Evolutionary conservation across 371 early-diverging fungal species (phyloP), one percentile per base, ranked within the genome.

Genomic region (Mucor mucedo): DNA sequence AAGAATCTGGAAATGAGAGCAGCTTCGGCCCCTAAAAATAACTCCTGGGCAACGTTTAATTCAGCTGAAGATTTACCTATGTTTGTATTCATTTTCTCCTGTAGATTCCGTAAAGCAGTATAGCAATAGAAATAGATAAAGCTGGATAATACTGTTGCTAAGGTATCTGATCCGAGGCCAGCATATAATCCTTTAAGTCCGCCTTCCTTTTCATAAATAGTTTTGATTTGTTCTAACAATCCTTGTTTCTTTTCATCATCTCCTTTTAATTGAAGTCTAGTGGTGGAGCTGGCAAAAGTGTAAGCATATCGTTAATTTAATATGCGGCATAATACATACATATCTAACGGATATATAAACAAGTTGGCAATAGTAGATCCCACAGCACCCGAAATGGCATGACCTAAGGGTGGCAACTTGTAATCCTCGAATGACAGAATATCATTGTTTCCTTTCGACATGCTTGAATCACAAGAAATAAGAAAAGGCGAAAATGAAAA

Each of bases 71-170:
- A 47, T 38, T 75, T 75, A n/a, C 82, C 82, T 60, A 68, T 55
- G 13, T 64, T 68, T 9, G 44, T 60, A 32, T 85, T 84, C 16
- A 78, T 59, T 44, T 73, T 81, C 41, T 87, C 87, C 53, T 87
- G 85, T 4, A 83, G 61, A 52, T 87, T 83, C 16, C 87, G 71
- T 3, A 87, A 62, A 0, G 83, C 76, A 33, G 82, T 83, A 58
- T 87, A 87, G 55, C 84, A 79, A 57, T 87, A 87, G 60, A 84
- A 84, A 58, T 84, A 87, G n/a, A 84, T 79, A 57, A 87, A 87
- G 57, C 80, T 87, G 21, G 87, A 87, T 4, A 79, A 61, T 21
- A 87, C 68, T 1, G 87, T 84, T 3, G 87, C 87, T 9, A 84
- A 14, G 0, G 85, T 84, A 66, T 87, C 85, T 6, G 87, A 76